phyloP scores from a whole-genome alignment of 2,329 filamentous ascomycete species.

The Cryphonectria carpinicola region DNA sequence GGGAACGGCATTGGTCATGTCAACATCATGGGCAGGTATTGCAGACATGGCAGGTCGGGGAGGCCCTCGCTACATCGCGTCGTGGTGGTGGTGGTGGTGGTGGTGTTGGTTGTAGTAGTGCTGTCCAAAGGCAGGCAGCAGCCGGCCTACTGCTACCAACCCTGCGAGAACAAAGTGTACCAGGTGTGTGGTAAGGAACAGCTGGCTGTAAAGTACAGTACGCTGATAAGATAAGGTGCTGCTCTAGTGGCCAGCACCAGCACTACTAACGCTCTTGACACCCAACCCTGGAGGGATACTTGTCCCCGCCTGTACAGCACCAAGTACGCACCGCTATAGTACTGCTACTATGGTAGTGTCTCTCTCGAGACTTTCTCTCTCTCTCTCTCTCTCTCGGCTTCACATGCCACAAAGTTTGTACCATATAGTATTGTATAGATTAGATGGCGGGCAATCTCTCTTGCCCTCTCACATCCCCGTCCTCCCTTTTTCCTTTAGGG shows the following conservation, averaged over 20 bases:
- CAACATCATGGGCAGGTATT: conserved; percentile 22
- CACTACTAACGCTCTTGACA: background rate
- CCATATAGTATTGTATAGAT: background rate
- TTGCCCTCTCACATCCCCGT: background rate
- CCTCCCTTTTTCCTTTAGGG: background rate
- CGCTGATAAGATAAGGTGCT: background rate
- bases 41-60: conserved; percentile 21
- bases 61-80: conserved; percentile 21
- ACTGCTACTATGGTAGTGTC: background rate
- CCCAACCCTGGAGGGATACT: too few species aligned
- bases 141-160: background rate
- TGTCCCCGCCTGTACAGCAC: too few species aligned
- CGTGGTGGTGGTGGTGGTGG: conserved; percentile 5
- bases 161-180: background rate
- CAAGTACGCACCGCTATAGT: background rate
- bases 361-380: background rate
- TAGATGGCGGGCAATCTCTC: background rate
- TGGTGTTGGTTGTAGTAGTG: conserved; percentile 1
- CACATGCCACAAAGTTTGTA: conserved; percentile 2
- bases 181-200: background rate
- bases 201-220: background rate
- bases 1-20: conserved; percentile 15
- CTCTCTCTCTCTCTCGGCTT: conserved; percentile 2
- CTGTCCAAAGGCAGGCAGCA: conserved; percentile 5
- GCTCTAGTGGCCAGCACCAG: background rate